These are phyloP conservation scores for Coix lacrymajobi DNA, from an alignment of 176 grass and related monocot species.

Conservation along the genomic window DNA sequence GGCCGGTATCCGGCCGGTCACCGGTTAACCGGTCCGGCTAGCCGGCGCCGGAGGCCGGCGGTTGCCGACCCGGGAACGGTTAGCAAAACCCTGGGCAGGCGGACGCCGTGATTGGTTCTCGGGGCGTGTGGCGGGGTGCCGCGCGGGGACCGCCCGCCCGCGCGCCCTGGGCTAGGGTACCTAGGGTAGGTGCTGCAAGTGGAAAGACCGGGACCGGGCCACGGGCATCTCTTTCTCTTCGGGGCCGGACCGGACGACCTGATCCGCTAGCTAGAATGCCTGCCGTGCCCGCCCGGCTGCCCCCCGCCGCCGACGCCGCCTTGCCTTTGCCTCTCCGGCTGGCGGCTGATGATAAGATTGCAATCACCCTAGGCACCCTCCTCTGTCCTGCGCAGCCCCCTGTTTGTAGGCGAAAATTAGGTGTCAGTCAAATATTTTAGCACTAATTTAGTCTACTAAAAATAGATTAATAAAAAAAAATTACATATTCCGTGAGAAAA, in stretches of 20 bases:
- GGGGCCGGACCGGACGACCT: background rate
- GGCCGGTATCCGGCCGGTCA: too few relatives aligned
- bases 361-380: background rate
- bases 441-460: too few relatives aligned
- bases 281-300: background rate
- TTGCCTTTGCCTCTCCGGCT: background rate
- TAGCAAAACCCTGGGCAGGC: too few relatives aligned
- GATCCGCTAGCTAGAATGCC: background rate
- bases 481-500: too few relatives aligned
- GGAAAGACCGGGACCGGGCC: background rate
- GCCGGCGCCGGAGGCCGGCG: too few relatives aligned
- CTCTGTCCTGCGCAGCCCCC: background rate
- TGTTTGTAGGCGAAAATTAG: too few relatives aligned
- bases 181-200: slow-evolving; percentile 6
- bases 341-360: background rate
- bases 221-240: background rate
- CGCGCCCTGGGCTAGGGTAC: background rate
- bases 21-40: too few relatives aligned
- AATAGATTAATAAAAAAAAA: too few relatives aligned
- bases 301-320: background rate
- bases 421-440: too few relatives aligned
- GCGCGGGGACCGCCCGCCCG: slow-evolving; percentile 20
- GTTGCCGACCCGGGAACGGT: too few relatives aligned
- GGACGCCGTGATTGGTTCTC: slow-evolving; percentile 37
- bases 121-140: slow-evolving; percentile 19